These are phyloP conservation scores for Ramalina intermedia DNA, from an alignment of 495 filamentous ascomycete genomes.

Conservation along the genomic window DNA sequence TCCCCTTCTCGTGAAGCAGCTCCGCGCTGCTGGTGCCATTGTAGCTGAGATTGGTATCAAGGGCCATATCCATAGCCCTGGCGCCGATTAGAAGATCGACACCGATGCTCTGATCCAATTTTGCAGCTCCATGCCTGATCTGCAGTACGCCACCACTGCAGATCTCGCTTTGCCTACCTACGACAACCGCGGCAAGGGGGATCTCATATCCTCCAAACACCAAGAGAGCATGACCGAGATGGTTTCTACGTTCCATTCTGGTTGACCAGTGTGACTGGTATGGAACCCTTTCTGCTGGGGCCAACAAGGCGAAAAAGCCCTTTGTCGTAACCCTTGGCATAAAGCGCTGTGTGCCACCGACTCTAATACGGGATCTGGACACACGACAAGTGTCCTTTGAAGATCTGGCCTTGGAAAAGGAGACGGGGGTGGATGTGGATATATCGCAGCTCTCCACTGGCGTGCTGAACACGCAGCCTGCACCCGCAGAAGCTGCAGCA, in stretches of 20 bases:
- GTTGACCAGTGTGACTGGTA: conserved; percentile 21
- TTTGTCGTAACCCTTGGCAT: conserved; percentile 18
- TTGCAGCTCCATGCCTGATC: conserved; percentile 11
- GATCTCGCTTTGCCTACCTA: conserved; percentile 14
- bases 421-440: not conserved
- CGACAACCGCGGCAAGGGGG: conserved; percentile 9
- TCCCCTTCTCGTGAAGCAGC: conserved; percentile 3
- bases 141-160: conserved; percentile 19
- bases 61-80: conserved; percentile 3
- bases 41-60: conserved; percentile 3
- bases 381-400: conserved; percentile 10
- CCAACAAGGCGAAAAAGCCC: conserved; percentile 1
- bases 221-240: conserved; percentile 16
- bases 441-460: not conserved
- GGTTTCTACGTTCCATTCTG: conserved; percentile 20
- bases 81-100: conserved; percentile 1
- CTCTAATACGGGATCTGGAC: conserved; percentile 9
- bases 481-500: conserved; percentile 1
- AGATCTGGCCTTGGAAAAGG: conserved; percentile 5
- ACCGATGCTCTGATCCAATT: conserved; percentile 10
- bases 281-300: conserved; percentile 9
- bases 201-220: conserved; percentile 8
- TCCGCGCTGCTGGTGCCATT: conserved; percentile 2
- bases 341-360: conserved; percentile 19
- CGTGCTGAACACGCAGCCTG: conserved; percentile 1